A percentile compares a stretch with the other conserved stretches of the same genome.
These are phyloP conservation scores for Umbelopsis vinacea DNA, from an alignment of 192 early-diverging fungal genomes.

Conservation along the genomic window DNA sequence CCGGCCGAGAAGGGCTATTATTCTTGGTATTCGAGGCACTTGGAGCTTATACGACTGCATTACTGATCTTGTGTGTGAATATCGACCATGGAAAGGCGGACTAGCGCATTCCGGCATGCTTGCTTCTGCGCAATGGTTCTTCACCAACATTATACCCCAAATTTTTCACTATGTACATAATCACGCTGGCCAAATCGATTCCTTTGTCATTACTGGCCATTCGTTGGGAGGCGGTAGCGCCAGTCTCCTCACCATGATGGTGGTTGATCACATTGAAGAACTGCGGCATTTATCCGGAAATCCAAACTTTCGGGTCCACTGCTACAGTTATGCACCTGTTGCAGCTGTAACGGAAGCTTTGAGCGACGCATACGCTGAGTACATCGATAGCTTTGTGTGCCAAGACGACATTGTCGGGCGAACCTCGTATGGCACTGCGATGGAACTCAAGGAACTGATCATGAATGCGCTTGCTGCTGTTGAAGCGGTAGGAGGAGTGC, in stretches of 20 bases:
- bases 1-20: constrained; percentile 61
- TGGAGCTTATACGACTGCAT: constrained; percentile 78
- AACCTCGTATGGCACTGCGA: constrained; percentile 66
- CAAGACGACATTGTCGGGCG: constrained; percentile 67
- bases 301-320: constrained; percentile 51
- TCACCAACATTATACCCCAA: constrained; percentile 62
- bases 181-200: constrained; percentile 41
- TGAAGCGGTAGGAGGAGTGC: constrained; percentile 35
- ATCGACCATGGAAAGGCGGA: constrained; percentile 79
- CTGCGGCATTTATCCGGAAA: constrained; percentile 40
- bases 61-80: constrained; percentile 81
- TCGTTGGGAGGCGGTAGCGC: constrained; percentile 70
- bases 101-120: constrained; percentile 79
- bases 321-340: constrained; percentile 60
- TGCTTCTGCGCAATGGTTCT: constrained; percentile 70
- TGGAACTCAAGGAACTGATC: constrained; percentile 63
- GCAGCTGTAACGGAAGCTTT: constrained; percentile 58
- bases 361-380: constrained; percentile 54
- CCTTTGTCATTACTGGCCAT: constrained; percentile 67
- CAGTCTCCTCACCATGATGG: constrained; percentile 69
- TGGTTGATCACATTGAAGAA: constrained; percentile 52
- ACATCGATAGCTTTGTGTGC: constrained; percentile 65
- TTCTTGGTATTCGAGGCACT: constrained; percentile 73
- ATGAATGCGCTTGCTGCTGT: constrained; percentile 51
- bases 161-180: constrained; percentile 51